A percentile compares a stretch with the other conserved stretches of the same genome.
These are phyloP conservation scores for Apiotrichum gracile DNA, from an alignment of 1,284 basidiomycete genomes.

Conservation along the genomic window DNA sequence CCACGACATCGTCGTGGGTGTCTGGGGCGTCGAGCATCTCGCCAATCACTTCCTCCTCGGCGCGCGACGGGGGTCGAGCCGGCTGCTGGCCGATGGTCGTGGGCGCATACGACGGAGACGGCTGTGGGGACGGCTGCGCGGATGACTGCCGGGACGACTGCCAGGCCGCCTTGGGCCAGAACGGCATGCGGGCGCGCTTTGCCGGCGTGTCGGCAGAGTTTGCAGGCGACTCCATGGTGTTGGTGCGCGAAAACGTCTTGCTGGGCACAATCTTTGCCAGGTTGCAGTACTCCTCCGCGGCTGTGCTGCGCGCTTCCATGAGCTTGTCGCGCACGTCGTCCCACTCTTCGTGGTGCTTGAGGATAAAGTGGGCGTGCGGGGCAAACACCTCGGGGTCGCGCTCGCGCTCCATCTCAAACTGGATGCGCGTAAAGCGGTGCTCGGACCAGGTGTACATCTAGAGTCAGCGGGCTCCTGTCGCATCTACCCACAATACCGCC, in stretches of 20 bases:
- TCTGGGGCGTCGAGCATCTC: background rate
- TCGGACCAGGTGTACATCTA: constrained; percentile 18
- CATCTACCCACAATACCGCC: constrained; percentile 37
- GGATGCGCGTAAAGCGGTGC: constrained; percentile 8
- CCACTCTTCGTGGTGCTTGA: constrained; percentile 30
- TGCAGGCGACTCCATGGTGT: background rate
- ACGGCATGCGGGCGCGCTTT: too few species aligned
- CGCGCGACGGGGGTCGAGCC: background rate
- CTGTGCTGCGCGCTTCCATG: constrained; percentile 3
- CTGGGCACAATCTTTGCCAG: background rate
- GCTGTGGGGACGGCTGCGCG: too few species aligned
- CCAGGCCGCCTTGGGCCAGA: too few species aligned
- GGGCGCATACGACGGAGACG: too few species aligned
- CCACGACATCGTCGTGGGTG: background rate
- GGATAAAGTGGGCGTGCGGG: constrained; percentile 40
- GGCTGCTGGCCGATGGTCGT: too few species aligned
- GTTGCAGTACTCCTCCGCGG: background rate
- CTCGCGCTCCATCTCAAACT: constrained; percentile 12
- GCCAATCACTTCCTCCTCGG: background rate
- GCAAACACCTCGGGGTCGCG: constrained; percentile 34
- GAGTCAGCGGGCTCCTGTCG: background rate
- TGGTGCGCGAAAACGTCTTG: background rate
- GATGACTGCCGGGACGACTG: too few species aligned
- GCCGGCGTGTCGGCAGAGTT: background rate
- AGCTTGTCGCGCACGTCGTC: constrained; percentile 18